phyloP scores from a whole-genome alignment of 73 alveolate species.

The Paramecium bursaria region DNA sequence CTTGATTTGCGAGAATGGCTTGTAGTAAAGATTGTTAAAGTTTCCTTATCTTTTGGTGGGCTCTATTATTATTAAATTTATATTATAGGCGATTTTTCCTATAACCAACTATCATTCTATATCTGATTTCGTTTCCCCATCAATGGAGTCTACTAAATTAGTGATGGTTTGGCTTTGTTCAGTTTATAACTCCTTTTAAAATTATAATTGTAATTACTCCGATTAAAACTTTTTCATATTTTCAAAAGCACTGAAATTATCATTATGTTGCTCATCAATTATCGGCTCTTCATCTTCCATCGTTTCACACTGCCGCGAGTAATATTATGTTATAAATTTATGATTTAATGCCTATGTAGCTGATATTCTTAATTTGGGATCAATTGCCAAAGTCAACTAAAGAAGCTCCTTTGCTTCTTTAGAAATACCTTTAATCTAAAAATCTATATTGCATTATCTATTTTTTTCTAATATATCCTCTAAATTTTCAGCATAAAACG shows the following conservation, averaged over 20 bases:
- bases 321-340: slow-evolving; percentile 4
- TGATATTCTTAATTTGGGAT: slow-evolving; percentile 70
- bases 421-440: slow-evolving; percentile 66
- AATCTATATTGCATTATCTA: slow-evolving; percentile 19
- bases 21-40: neutral
- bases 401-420: slow-evolving; percentile 80
- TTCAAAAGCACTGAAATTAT: slow-evolving; percentile 25
- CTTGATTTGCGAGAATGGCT: neutral
- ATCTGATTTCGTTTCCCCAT: slow-evolving; percentile 28
- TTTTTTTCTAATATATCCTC: slow-evolving; percentile 41
- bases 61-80: neutral
- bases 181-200: neutral
- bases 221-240: slow-evolving; percentile 29
- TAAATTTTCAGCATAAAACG: slow-evolving; percentile 37
- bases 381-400: slow-evolving; percentile 67
- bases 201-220: neutral
- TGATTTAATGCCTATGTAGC: slow-evolving; percentile 84
- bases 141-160: slow-evolving; percentile 50
- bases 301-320: neutral
- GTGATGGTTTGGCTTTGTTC: neutral
- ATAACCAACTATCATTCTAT: slow-evolving; percentile 42
- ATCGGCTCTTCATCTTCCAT: neutral
- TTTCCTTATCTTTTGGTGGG: neutral
- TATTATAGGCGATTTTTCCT: neutral
- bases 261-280: neutral